Conservation (phyloP, 2,329 filamentous ascomycete species). For the Aspergillaceae sp. region DNA sequence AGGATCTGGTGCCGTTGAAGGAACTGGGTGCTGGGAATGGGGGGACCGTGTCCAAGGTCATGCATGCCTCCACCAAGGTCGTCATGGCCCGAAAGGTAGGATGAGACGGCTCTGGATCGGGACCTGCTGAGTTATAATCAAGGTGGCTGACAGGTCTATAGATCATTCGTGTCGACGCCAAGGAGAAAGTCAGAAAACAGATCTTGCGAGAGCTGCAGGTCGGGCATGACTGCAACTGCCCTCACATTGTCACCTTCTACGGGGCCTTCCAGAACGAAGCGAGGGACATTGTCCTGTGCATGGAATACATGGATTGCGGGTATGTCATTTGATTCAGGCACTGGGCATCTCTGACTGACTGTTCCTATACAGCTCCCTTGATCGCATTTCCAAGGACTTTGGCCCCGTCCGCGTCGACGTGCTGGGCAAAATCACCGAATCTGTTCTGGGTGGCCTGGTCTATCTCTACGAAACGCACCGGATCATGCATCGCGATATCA, state of each 20-base stretch:
- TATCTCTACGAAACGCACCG: constrained; percentile 93
- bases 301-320: constrained; percentile 99
- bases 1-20: constrained; percentile 87
- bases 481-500: constrained; percentile 99
- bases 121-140: too few relatives aligned
- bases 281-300: constrained; percentile 98
- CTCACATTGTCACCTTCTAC: constrained; percentile 96
- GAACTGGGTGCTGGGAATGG: constrained; percentile 94
- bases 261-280: constrained; percentile 94
- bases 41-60: constrained; percentile 96
- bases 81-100: constrained; percentile 95
- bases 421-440: constrained; percentile 93
- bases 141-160: constrained; percentile 31
- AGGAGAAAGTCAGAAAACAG: constrained; percentile 91
- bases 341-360: neutral
- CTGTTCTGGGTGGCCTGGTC: constrained; percentile 82
- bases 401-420: constrained; percentile 94
- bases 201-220: constrained; percentile 97
- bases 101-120: neutral
- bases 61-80: constrained; percentile 86
- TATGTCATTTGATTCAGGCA: constrained; percentile 44
- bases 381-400: constrained; percentile 88
- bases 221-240: constrained; percentile 95
- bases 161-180: constrained; percentile 97
- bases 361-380: constrained; percentile 60